Base-by-base conservation (phyloP, 1,284 basidiomycete genomes). In the Melampsora larici-populina region DNA sequence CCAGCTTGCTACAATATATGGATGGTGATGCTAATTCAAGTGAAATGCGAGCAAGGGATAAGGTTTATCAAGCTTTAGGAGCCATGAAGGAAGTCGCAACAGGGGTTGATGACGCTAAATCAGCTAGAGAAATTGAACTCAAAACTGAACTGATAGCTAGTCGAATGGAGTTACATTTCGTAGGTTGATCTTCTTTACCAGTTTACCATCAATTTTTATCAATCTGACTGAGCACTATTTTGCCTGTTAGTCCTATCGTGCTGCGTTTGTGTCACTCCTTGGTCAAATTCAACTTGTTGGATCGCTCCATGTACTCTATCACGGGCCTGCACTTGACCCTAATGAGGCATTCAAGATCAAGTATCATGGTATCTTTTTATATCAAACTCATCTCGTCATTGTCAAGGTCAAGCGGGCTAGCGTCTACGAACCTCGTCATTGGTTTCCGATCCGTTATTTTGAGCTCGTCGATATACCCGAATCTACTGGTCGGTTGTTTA, bases 331-430 rank as follows among this genome's bases (percentile, higher is more conserved):
- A 40, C 46, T 73, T 33, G 82, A 87, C 49, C 66, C 70, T 17
- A 75, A 55, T 18, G 81, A 85, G 9, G 84, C 87, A 31, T 86
- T 91, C 79, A 90, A 89, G 81, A 91, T 92, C 79, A 92, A 91
- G 83, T 94, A 95, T 83, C 86, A 93, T 24, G 93, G 91, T 49
- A 92, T 91, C 13, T 95, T 97, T 83, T 85, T 97, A 65, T 97
- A 94, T 82, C 85, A 88, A 15, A 92, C 92, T 18, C 96, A 93
- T 83, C 85, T 97, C 66, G 87, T 96, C 58, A 85, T 97, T 51
- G 92, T 89, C 81, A 97, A 96, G 85, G 89, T 94, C 70, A 86
- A 87, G 80, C 87, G 89, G 64, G 91, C 80, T 24, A 80, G 88
- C 83, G 86, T 86, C 31, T 97, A 96, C 82, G 93, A 95, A 81